These are phyloP conservation scores for Penicillium sp. DNA, from an alignment of 2,329 filamentous ascomycete species.

Conservation along the genomic window DNA sequence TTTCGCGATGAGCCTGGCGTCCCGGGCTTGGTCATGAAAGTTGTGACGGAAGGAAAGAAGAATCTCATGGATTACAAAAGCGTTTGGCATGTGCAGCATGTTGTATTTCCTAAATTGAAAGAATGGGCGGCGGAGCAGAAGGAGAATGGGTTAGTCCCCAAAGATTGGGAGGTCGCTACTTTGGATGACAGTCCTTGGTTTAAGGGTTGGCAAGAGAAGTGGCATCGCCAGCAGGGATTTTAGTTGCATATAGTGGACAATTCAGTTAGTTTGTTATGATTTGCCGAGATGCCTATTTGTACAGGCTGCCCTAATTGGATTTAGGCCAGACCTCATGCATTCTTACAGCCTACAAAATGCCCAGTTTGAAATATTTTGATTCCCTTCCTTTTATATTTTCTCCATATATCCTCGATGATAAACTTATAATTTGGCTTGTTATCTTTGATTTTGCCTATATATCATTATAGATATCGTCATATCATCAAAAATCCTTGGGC, in stretches of 20 bases:
- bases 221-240: conserved; percentile 64
- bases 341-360: too few relatives aligned
- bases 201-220: conserved; percentile 73
- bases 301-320: too few relatives aligned
- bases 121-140: conserved; percentile 66
- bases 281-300: neutral
- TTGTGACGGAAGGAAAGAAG: conserved; percentile 69
- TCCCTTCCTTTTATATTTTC: too few relatives aligned
- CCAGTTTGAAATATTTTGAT: too few relatives aligned
- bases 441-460: too few relatives aligned
- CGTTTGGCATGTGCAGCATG: conserved; percentile 76
- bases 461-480: too few relatives aligned
- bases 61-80: conserved; percentile 75
- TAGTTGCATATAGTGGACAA: conserved; percentile 31
- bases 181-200: conserved; percentile 75
- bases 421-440: too few relatives aligned
- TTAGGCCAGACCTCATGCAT: too few relatives aligned
- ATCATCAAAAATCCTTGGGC: too few relatives aligned
- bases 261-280: too few relatives aligned
- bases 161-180: conserved; percentile 66
- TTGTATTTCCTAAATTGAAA: conserved; percentile 64
- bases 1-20: conserved; percentile 71
- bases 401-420: too few relatives aligned
- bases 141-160: conserved; percentile 58
- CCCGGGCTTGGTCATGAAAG: conserved; percentile 65